Conservation (phyloP, 1,139 yeast species). For the Geotrichum restrictum region DNA sequence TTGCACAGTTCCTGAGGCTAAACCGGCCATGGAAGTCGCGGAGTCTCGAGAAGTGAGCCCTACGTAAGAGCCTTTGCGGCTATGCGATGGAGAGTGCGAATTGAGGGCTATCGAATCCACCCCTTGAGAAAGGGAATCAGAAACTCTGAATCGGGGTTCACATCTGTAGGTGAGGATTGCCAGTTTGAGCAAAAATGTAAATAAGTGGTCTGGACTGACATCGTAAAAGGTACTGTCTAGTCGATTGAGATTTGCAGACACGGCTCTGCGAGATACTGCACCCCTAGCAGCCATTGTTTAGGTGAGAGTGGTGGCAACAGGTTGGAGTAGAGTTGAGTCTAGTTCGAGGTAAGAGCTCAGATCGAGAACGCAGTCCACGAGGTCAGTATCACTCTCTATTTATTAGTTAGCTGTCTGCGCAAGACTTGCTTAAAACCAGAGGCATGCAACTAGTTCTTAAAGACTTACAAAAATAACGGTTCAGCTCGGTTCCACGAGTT, state of each 20-base stretch:
- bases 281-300: conserved; percentile 8
- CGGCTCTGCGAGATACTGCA: conserved; percentile 12
- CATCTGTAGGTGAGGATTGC: conserved; percentile 36
- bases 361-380: neutral
- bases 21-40: neutral
- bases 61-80: conserved; percentile 17
- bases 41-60: conserved; percentile 5
- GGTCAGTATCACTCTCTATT: neutral
- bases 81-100: conserved; percentile 2
- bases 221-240: conserved; percentile 5
- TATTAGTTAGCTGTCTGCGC: neutral
- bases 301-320: neutral
- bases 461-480: no score
- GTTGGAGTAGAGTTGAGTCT: neutral
- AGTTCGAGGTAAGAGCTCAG: neutral
- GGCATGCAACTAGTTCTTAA: no score
- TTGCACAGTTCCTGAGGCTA: neutral
- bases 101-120: neutral
- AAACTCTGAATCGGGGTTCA: conserved; percentile 32
- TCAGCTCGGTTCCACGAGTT: no score
- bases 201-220: conserved; percentile 33
- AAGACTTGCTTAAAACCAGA: no score
- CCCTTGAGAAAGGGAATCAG: conserved; percentile 5
- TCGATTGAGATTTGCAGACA: neutral
- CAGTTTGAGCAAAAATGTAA: conserved; percentile 35